Conservation (phyloP, 1,284 basidiomycete genomes). For the Boletus semigastroideus region DNA sequence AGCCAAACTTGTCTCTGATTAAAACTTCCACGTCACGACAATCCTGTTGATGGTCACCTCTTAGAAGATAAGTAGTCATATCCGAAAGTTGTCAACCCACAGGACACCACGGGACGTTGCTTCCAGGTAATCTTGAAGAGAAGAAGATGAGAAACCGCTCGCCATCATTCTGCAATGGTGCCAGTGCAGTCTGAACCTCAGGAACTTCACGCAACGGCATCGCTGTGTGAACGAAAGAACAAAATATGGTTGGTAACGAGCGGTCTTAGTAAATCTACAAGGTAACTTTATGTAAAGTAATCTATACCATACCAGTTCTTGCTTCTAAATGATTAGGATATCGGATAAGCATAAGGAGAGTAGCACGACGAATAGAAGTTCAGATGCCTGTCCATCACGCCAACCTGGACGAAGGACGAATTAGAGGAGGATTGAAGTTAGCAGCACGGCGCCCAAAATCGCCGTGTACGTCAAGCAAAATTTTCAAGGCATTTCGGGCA, state of each 20-base stretch:
- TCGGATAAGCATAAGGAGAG: conserved; percentile 3
- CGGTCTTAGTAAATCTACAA: conserved; percentile 4
- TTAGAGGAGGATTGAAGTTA: conserved; percentile 34
- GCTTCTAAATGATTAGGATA: conserved; percentile 20
- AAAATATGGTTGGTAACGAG: background rate
- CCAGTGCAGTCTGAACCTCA: conserved; percentile 33
- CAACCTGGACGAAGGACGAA: conserved; percentile 37
- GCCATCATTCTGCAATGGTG: conserved; percentile 39
- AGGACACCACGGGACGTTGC: conserved; percentile 58
- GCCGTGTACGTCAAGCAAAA: conserved; percentile 80
- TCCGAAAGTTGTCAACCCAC: conserved; percentile 38
- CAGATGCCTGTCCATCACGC: conserved; percentile 11
- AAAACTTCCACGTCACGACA: conserved; percentile 65
- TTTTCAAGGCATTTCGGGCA: conserved; percentile 92
- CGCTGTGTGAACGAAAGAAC: background rate
- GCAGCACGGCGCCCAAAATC: conserved; percentile 69
- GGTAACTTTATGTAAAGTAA: conserved; percentile 6
- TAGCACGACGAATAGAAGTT: background rate
- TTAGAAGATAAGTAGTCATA: conserved; percentile 1
- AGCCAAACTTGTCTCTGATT: conserved; percentile 57
- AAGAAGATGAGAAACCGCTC: conserved; percentile 65
- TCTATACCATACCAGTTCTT: background rate
- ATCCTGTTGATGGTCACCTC: conserved; percentile 51
- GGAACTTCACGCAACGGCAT: conserved; percentile 35
- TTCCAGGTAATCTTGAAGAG: conserved; percentile 54